Evolutionary conservation across 2,329 filamentous ascomycete genomes (phyloP).

Genomic region (Sordariomycetes sp.): DNA sequence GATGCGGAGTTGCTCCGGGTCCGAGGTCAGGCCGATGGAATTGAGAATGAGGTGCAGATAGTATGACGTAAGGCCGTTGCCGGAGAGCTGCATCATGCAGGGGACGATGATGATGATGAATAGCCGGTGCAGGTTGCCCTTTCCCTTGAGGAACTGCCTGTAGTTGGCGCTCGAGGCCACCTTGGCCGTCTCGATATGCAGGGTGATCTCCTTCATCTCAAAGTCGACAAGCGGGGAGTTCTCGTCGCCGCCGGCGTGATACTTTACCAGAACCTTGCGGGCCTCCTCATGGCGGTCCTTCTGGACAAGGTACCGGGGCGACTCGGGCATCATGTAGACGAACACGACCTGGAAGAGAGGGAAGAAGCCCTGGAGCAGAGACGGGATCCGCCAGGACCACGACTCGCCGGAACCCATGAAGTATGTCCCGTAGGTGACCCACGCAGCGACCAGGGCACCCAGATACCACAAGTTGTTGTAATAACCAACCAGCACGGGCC

Average conservation of each 20-base stretch:
- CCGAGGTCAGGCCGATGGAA: slow-evolving; percentile 19
- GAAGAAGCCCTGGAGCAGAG: slow-evolving; percentile 11
- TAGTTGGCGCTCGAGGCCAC: slow-evolving; percentile 9
- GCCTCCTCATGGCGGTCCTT: slow-evolving; percentile 3
- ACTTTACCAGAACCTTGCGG: slow-evolving; percentile 18
- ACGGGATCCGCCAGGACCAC: slow-evolving; percentile 14
- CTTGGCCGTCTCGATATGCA: slow-evolving; percentile 11
- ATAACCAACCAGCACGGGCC: slow-evolving; percentile 24
- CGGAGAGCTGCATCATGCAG: slow-evolving; percentile 13
- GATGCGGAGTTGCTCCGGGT: slow-evolving; percentile 22
- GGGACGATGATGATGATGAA: slow-evolving; percentile 12
- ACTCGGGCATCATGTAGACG: slow-evolving; percentile 14
- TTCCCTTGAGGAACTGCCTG: slow-evolving; percentile 10
- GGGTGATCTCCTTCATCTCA: slow-evolving; percentile 17
- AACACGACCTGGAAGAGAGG: slow-evolving; percentile 11
- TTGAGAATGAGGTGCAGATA: slow-evolving; percentile 22
- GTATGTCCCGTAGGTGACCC: slow-evolving; percentile 15
- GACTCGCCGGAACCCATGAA: slow-evolving; percentile 9
- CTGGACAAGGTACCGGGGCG: slow-evolving; percentile 8
- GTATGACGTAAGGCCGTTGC: slow-evolving; percentile 20
- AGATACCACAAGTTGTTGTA: not conserved
- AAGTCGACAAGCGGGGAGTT: slow-evolving; percentile 11
- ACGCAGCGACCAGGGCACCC: slow-evolving; percentile 8
- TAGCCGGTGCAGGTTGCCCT: slow-evolving; percentile 14
- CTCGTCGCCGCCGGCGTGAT: slow-evolving; percentile 26